Evolutionary conservation across 805 yeast genomes (phyloP).

Genomic region (Lachancea cidri): DNA sequence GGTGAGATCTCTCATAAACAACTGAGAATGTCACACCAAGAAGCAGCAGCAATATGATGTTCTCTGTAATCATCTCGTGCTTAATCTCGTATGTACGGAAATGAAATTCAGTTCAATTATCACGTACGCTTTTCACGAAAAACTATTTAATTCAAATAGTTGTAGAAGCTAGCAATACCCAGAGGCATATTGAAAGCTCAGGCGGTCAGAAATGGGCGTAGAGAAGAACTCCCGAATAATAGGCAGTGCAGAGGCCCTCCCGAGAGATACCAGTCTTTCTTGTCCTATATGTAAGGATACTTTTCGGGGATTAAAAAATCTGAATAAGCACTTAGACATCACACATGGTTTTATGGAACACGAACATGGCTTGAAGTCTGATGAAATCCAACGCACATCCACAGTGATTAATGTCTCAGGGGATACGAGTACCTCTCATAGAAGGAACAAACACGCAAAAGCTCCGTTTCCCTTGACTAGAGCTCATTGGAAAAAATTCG

Average conservation of each 20-base stretch:
- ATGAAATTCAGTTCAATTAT: too few species aligned
- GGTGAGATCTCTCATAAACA: slow-evolving; percentile 17
- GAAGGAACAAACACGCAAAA: neutral
- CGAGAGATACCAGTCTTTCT: neutral
- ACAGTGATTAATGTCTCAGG: slow-evolving; percentile 21
- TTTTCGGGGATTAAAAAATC: slow-evolving; percentile 48
- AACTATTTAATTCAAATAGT: too few species aligned
- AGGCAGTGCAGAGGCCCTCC: neutral
- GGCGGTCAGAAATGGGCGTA: neutral
- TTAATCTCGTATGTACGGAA: too few species aligned
- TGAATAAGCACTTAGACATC: slow-evolving; percentile 70
- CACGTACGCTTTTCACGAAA: too few species aligned
- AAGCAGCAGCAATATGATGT: slow-evolving; percentile 1
- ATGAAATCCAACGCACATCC: too few species aligned
- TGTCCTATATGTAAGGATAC: slow-evolving; percentile 71
- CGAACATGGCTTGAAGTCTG: neutral
- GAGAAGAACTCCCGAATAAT: neutral
- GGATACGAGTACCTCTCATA: neutral
- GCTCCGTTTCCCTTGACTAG: slow-evolving; percentile 40
- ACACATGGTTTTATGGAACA: slow-evolving; percentile 42
- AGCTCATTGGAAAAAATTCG: slow-evolving; percentile 37
- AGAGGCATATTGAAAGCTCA: too few species aligned
- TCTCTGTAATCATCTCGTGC: neutral
- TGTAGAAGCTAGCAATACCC: too few species aligned
- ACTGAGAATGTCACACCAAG: slow-evolving; percentile 5